These are phyloP conservation scores for Hyphopichia fennica DNA, from an alignment of 1,139 yeast species.

Conservation along the genomic window DNA sequence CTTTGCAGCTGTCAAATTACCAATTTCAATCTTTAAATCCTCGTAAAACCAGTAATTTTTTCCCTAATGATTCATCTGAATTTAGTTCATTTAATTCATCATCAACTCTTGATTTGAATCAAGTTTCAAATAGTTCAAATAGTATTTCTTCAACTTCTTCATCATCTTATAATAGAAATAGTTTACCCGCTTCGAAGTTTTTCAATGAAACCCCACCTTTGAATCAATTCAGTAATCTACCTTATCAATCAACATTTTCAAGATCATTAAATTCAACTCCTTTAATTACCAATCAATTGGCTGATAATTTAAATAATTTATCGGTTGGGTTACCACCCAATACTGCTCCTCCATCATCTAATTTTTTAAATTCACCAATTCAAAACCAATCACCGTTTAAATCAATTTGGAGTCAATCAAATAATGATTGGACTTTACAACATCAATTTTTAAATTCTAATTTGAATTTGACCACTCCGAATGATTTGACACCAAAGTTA, in stretches of 20 bases:
- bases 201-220: too few species aligned
- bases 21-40: neutral
- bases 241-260: neutral
- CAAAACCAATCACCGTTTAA: neutral
- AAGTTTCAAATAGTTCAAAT: too few species aligned
- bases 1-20: too few species aligned
- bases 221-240: neutral
- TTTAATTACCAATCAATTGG: neutral
- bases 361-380: neutral
- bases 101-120: too few species aligned
- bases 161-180: conserved; percentile 2
- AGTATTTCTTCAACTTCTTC: too few species aligned
- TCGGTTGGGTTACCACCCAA: neutral
- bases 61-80: conserved; percentile 2
- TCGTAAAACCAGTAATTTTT: conserved; percentile 9
- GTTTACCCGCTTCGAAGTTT: conserved; percentile 7
- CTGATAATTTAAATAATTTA: neutral
- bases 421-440: neutral
- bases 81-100: neutral
- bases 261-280: neutral
- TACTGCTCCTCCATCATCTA: neutral
- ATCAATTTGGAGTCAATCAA: conserved; percentile 4
- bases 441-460: neutral
- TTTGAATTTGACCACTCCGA: too few species aligned
- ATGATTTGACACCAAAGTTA: too few species aligned